A percentile compares a stretch with the other conserved stretches of the same genome.
Evolutionary conservation across 1,284 basidiomycete genomes (phyloP).

Genomic region (Rhodotorula sp.): DNA sequence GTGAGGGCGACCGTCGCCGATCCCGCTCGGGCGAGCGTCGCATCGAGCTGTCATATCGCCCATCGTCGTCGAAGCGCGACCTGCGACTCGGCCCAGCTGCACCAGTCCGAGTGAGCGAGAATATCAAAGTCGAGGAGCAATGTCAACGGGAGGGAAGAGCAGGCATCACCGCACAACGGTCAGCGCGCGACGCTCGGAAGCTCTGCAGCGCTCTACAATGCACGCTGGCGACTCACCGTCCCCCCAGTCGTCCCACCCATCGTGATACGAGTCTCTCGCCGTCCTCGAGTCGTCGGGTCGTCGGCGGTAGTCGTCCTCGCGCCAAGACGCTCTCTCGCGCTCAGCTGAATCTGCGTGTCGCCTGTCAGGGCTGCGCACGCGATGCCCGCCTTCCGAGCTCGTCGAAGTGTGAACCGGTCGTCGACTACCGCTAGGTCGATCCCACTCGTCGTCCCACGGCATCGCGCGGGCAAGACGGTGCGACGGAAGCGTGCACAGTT

Average conservation of each 20-base stretch:
- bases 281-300: not conserved
- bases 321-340: not conserved
- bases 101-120: not conserved
- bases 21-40: not conserved
- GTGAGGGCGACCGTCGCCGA: slow-evolving; percentile 6
- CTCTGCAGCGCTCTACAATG: too few relatives aligned
- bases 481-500: not conserved
- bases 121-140: not conserved
- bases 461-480: not conserved
- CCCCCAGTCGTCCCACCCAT: not conserved
- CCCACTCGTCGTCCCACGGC: slow-evolving; percentile 3
- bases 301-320: not conserved
- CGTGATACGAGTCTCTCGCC: not conserved
- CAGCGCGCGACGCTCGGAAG: too few relatives aligned
- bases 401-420: not conserved
- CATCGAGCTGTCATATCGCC: not conserved
- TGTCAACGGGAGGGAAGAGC: too few relatives aligned
- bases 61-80: slow-evolving; percentile 1
- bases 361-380: not conserved
- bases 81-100: not conserved
- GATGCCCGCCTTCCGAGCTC: not conserved
- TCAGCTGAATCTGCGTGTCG: not conserved
- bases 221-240: not conserved
- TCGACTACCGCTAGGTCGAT: too few relatives aligned
- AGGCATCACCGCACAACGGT: too few relatives aligned